Conservation (phyloP, 2,329 filamentous ascomycete genomes). For the Dendryphion nanum region DNA sequence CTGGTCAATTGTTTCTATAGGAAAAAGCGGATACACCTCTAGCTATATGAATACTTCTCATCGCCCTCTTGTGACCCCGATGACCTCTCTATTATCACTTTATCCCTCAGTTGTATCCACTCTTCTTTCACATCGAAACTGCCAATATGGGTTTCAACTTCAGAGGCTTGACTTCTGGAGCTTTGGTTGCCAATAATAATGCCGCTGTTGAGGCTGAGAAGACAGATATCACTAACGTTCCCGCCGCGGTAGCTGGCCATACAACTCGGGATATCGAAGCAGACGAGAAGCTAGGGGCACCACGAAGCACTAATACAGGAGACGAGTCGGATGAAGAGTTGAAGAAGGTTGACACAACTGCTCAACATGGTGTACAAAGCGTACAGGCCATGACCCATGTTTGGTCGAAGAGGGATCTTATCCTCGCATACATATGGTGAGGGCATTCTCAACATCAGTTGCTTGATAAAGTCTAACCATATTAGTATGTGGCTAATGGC, state of each 20-base stretch:
- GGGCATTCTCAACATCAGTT: too few relatives aligned
- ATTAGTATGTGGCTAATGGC: slow-evolving; percentile 41
- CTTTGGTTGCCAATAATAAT: slow-evolving; percentile 19
- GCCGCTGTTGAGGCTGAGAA: slow-evolving; percentile 14
- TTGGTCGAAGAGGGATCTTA: slow-evolving; percentile 27
- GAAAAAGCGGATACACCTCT: too few relatives aligned
- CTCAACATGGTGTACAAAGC: slow-evolving; percentile 27
- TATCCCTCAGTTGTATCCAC: neutral
- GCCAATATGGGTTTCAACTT: slow-evolving; percentile 31
- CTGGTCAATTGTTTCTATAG: too few relatives aligned
- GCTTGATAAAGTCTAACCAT: slow-evolving; percentile 14
- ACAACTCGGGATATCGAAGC: slow-evolving; percentile 16
- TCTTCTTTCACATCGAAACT: neutral
- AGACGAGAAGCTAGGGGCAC: slow-evolving; percentile 29
- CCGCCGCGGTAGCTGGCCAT: slow-evolving; percentile 25
- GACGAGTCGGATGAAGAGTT: slow-evolving; percentile 26
- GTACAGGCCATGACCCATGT: slow-evolving; percentile 27
- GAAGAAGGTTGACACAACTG: slow-evolving; percentile 30
- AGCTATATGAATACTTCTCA: neutral
- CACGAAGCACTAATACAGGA: slow-evolving; percentile 11
- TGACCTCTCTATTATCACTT: neutral
- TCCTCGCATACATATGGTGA: slow-evolving; percentile 29
- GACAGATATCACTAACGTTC: slow-evolving; percentile 27
- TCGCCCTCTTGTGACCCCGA: neutral
- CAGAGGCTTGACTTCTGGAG: slow-evolving; percentile 28